Base-by-base conservation (phyloP, 352 stramenopile species). In the Phytophthora niederhauseri region DNA sequence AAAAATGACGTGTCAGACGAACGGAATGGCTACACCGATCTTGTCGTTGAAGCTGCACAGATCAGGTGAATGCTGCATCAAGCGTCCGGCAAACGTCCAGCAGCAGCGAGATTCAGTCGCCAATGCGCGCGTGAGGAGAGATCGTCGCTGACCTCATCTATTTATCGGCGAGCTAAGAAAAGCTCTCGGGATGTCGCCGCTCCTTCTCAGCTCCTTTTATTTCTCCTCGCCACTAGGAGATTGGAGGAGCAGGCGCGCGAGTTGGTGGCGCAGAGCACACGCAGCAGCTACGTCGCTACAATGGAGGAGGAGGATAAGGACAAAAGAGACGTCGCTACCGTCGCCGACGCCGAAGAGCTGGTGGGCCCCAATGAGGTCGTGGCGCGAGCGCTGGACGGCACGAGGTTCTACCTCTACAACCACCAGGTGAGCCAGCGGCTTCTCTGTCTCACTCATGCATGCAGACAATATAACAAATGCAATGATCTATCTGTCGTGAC, bases 371-470 rank as follows among this genome's bases (percentile, higher is more conserved):
- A 88, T 66, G 79, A 84, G 38, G 72, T 93, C 24, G 83, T 94
- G n/a, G 86, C 86, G 34, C 78, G 76, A 46, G 85, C 84, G 7
- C 51, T 74, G 48, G 78, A 90, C n/a, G 86, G 86, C 43, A 90
- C 82, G 14, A 81, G 74, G 22, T 89, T 93, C 62, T 92, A 91
- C 51, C 78, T 94, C 4, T 94, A 90, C 76, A 91, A 80, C 64
- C 86, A 93, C 65, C 86, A 94, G 73, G 80, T 88, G 14, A n/a
- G 51, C 61, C 1, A 36, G 30, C 30, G 30, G 30, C 30, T 36
- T 36, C 30, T 36, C 30, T 43, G 12, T 43, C 36, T 41, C 34
- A 2, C 34, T 43, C 34, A 17, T 17, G 6, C 34, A 43, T 62
- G 28, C 41, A 55, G 57, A 1, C 6, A 57, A 1, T 72, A 61